A percentile compares a stretch with the other conserved stretches of the same genome.
These are phyloP conservation scores for Cyclotella sp. DNA, from an alignment of 108 stramenopile genomes.

Conservation along the genomic window DNA sequence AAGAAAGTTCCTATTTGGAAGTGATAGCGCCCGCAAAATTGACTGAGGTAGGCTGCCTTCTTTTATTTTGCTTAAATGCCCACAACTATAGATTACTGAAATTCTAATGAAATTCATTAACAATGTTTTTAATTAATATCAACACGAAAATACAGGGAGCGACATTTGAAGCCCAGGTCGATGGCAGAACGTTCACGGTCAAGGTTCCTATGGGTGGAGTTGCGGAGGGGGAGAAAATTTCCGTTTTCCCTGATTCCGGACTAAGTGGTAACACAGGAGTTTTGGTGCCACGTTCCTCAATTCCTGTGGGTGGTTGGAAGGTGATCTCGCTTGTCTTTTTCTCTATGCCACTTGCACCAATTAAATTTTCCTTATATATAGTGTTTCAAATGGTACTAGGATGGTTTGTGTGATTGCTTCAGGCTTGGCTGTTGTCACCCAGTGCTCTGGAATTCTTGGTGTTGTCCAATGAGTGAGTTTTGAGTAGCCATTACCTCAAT, in stretches of 20 bases:
- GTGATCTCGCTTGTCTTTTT: neutral
- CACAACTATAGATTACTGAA: no score
- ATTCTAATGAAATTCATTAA: neutral
- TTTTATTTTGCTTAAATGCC: no score
- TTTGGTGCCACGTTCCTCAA: conserved; percentile 6
- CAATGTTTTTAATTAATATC: no score
- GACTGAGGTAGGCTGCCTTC: conserved; percentile 31
- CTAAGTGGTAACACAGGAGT: conserved; percentile 1
- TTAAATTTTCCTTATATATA: neutral
- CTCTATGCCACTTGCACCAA: neutral
- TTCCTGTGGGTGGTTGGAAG: conserved; percentile 35
- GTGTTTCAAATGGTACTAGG: conserved; percentile 12
- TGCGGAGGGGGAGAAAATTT: conserved; percentile 44
- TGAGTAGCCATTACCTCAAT: neutral
- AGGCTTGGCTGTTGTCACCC: conserved; percentile 47
- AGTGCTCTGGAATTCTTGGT: conserved; percentile 36
- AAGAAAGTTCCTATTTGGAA: conserved; percentile 25
- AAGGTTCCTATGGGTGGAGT: conserved; percentile 49
- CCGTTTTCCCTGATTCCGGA: conserved; percentile 33
- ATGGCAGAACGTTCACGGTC: conserved; percentile 30
- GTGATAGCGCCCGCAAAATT: conserved; percentile 33
- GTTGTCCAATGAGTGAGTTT: conserved; percentile 37
- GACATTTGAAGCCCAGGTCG: conserved; percentile 32
- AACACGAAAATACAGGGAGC: conserved; percentile 10
- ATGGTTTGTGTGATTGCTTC: conserved; percentile 42